These are phyloP conservation scores for Williopsis jadinii DNA, from an alignment of 1,139 yeast genomes.

Conservation along the genomic window DNA sequence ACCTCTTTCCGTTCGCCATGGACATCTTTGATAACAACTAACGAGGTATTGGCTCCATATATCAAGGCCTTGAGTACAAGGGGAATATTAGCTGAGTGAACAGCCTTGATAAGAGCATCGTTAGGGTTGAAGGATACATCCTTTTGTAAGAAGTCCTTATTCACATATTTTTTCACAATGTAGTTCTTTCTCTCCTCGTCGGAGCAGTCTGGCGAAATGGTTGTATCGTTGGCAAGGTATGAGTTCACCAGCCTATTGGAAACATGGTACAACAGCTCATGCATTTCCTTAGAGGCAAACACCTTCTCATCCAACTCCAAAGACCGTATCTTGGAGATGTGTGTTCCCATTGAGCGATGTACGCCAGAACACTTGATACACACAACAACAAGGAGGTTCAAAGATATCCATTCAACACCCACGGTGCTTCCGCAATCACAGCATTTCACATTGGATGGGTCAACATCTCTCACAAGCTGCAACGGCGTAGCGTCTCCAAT, in stretches of 20 bases:
- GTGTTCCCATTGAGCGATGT: constrained; percentile 72
- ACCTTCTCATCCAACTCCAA: constrained; percentile 58
- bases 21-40: constrained; percentile 28
- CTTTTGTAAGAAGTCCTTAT: constrained; percentile 30
- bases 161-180: constrained; percentile 44
- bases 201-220: constrained; percentile 22
- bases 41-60: constrained; percentile 43
- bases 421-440: constrained; percentile 70
- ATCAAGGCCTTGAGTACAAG: constrained; percentile 41
- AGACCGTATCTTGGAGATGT: constrained; percentile 70
- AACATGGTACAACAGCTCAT: constrained; percentile 49
- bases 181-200: constrained; percentile 34
- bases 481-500: constrained; percentile 1
- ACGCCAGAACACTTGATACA: constrained; percentile 78
- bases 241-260: constrained; percentile 61
- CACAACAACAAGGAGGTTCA: constrained; percentile 63
- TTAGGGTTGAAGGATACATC: constrained; percentile 18
- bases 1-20: constrained; percentile 26
- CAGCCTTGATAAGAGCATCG: constrained; percentile 34
- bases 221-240: constrained; percentile 45
- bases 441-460: constrained; percentile 57
- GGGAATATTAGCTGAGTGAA: constrained; percentile 42
- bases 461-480: constrained; percentile 36
- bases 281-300: constrained; percentile 52
- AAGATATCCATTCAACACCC: constrained; percentile 82